Percentiles rank a stretch among this genome's conserved stretches.
These are phyloP conservation scores for Biscogniauxia sp. DNA, from an alignment of 2,329 filamentous ascomycete species.

Conservation along the genomic window DNA sequence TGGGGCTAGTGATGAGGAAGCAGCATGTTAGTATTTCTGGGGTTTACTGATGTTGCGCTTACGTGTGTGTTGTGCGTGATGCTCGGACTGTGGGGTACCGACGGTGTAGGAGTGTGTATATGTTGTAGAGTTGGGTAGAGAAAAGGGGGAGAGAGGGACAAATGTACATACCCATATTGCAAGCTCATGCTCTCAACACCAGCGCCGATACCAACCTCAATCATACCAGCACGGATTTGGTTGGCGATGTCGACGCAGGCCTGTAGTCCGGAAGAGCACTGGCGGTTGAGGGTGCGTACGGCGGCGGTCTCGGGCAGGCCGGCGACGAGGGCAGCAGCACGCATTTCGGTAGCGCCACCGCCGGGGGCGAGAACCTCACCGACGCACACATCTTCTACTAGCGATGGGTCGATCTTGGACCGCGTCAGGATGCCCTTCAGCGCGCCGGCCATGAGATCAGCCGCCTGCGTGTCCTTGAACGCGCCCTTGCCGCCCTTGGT, in stretches of 20 bases:
- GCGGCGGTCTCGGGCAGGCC: slow-evolving; percentile 84
- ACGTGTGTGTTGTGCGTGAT: too few species aligned
- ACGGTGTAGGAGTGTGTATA: too few species aligned
- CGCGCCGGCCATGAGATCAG: slow-evolving; percentile 81
- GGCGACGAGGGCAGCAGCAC: slow-evolving; percentile 83
- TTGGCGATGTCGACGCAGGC: slow-evolving; percentile 93
- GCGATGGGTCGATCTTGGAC: slow-evolving; percentile 80
- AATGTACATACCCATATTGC: slow-evolving; percentile 72
- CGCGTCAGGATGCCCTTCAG: slow-evolving; percentile 79
- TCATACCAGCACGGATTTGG: slow-evolving; percentile 87
- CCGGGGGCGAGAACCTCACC: slow-evolving; percentile 89
- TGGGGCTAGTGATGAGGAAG: slow-evolving; percentile 53
- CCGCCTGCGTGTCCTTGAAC: slow-evolving; percentile 90
- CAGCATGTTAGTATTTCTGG: slow-evolving; percentile 1
- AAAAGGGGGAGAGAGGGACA: neutral
- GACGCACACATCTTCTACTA: slow-evolving; percentile 91
- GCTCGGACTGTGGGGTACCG: neutral
- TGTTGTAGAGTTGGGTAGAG: neutral
- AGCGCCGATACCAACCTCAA: slow-evolving; percentile 89
- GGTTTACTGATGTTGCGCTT: too few species aligned
- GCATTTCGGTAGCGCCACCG: slow-evolving; percentile 94
- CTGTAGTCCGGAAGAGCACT: slow-evolving; percentile 91
- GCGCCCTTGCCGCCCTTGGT: slow-evolving; percentile 90
- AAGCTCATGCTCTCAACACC: slow-evolving; percentile 95
- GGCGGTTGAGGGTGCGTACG: slow-evolving; percentile 87